Conservation (phyloP, 108 stramenopile genomes). For the Fistulifera solaris region DNA sequence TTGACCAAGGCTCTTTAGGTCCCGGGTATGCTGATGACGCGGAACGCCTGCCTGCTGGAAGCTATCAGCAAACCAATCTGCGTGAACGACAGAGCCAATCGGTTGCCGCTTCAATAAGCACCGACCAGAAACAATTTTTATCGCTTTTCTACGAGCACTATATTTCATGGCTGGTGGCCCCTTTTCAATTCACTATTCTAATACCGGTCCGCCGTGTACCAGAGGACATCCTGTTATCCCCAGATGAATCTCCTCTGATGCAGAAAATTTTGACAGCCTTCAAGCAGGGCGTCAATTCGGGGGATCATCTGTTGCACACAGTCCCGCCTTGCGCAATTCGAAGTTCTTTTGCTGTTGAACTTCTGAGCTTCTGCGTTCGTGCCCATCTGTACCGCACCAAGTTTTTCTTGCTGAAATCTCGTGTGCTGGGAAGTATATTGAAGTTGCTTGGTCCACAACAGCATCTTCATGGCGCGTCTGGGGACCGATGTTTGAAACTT, state of each 20-base stretch:
- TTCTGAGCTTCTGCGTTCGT: conserved; percentile 80
- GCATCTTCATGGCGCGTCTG: conserved; percentile 21
- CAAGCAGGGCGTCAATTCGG: conserved; percentile 19
- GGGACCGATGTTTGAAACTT: conserved; percentile 67
- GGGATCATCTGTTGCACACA: conserved; percentile 27
- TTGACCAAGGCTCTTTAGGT: conserved; percentile 43
- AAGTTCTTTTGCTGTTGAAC: conserved; percentile 69
- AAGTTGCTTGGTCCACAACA: conserved; percentile 26
- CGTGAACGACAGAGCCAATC: conserved; percentile 24
- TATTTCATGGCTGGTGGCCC: conserved; percentile 69
- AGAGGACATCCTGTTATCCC: conserved; percentile 7
- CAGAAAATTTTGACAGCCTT: conserved; percentile 26
- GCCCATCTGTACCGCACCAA: conserved; percentile 84
- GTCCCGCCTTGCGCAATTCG: conserved; percentile 54
- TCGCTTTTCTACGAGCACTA: conserved; percentile 79
- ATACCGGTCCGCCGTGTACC: conserved; percentile 36
- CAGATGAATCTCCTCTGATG: conserved; percentile 13
- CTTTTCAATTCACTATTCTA: conserved; percentile 69
- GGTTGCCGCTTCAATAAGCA: conserved; percentile 8
- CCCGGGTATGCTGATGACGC: conserved; percentile 36
- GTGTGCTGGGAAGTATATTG: conserved; percentile 56
- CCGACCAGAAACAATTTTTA: conserved; percentile 70
- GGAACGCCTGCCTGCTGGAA: conserved; percentile 27
- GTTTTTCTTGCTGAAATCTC: conserved; percentile 58
- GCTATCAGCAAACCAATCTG: conserved; percentile 10